Conservation (phyloP, 306 rosid species). For the Canavalia ensiformis region DNA sequence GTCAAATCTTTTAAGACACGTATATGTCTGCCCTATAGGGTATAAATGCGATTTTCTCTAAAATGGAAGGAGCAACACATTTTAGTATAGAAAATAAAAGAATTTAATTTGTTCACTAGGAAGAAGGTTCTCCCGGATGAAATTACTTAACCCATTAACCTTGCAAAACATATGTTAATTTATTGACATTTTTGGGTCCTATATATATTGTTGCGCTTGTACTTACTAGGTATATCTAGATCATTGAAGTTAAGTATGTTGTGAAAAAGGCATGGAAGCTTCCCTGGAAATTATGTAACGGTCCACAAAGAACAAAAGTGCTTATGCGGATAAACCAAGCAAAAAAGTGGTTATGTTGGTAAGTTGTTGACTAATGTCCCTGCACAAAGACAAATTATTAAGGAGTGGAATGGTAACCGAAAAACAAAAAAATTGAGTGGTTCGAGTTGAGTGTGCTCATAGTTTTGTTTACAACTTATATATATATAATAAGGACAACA, state of each 20-base stretch:
- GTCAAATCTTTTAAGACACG: not conserved
- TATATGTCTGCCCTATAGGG: not conserved
- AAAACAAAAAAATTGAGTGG: not conserved
- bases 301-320: constrained; percentile 38
- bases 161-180: not conserved
- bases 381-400: not conserved
- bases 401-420: not conserved
- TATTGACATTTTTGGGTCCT: constrained; percentile 26
- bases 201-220: not conserved
- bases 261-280: not conserved
- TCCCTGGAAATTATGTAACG: not conserved
- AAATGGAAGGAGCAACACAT: constrained; percentile 6
- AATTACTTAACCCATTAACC: not conserved
- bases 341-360: constrained; percentile 28
- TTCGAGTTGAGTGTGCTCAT: not conserved
- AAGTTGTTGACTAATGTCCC: not conserved
- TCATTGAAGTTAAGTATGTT: not conserved
- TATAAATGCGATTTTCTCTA: not conserved
- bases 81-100: not conserved
- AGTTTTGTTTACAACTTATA: constrained; percentile 17
- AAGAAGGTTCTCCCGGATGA: not conserved
- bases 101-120: not conserved
- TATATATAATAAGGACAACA: not conserved
- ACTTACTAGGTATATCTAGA: constrained; percentile 14
- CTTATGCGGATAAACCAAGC: constrained; percentile 26